Base-by-base conservation (phyloP, 768 basidiomycete species). In the Lactarius sp. region DNA sequence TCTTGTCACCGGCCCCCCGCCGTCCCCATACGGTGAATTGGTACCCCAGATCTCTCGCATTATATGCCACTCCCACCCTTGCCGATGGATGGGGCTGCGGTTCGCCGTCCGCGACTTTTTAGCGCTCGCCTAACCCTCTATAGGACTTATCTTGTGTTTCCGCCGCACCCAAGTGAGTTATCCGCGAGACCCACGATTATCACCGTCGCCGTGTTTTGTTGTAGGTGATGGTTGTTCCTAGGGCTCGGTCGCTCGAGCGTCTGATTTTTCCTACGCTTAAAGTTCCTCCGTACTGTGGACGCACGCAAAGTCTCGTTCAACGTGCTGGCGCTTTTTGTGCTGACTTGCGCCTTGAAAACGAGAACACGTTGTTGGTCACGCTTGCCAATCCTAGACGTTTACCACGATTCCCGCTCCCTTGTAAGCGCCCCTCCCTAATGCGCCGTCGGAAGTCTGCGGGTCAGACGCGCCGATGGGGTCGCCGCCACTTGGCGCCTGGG, bases 111-210 rank as follows among this genome's bases (percentile, higher is more conserved):
- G 41, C 41, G 31, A 42, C 12, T 6, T 6, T 46, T 60, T 53
- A 42, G 39, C 59, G 22, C 58, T 36, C 39, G 59, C 20, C 53
- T 56, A 60, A 60, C 63, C 34, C 16, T 55, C 52, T 51, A 50
- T 42, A 37, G 41, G 18, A 1, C 57, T 55, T 50, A 16, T 42
- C 39, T 14, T n/a, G 34, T 31, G 4, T 34, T 33, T 33, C 34
- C 20, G 37, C 46, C 16, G 39, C 52, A 22, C 18, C 7, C 18
- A 33, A 33, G 47, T 57, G 39, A 56, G 36, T 50, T 34, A 2
- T 54, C 65, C 39, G 33, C 52, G 36, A 44, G 61, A 58, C 53
- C 64, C 64, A 55, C 42, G 52, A 41, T 20, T 49, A 61, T 65
- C 59, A 36, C 52, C 58, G 63, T 52, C n/a, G 14, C 39, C 44